phyloP scores from a whole-genome alignment of 371 early-diverging fungal species.

The Rhizopus sp. region DNA sequence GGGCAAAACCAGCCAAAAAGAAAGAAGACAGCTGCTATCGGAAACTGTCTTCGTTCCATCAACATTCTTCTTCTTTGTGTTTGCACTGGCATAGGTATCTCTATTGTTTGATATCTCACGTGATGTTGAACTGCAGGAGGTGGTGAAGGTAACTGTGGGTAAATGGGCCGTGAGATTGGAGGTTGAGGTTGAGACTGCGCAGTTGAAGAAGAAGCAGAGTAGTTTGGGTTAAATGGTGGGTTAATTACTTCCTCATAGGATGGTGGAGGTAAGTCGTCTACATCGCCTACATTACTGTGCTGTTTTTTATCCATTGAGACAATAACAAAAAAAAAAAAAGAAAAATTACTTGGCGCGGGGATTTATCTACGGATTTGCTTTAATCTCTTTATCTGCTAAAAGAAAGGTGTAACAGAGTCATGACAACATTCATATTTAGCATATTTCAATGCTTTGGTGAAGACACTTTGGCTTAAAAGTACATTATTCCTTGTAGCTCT shows the following conservation, averaged over 20 bases:
- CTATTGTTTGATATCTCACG: conserved; percentile 19
- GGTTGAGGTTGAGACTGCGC: conserved; percentile 1
- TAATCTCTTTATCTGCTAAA: conserved; percentile 4
- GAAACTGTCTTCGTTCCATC: conserved; percentile 15
- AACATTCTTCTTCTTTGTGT: background rate
- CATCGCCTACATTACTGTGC: conserved; percentile 10
- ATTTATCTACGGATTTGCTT: too few relatives aligned
- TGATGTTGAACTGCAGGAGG: background rate
- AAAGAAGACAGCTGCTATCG: conserved; percentile 25
- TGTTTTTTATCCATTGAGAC: conserved; percentile 8
- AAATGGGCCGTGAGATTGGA: background rate
- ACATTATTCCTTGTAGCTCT: too few relatives aligned
- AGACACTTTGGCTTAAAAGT: too few relatives aligned
- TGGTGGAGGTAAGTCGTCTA: conserved; percentile 11
- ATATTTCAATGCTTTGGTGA: too few relatives aligned
- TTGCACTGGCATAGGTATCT: conserved; percentile 13
- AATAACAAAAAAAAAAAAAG: conserved; percentile 1
- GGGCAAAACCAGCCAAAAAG: conserved; percentile 34
- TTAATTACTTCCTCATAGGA: conserved; percentile 18
- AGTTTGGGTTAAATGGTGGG: background rate
- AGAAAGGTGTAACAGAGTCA: background rate
- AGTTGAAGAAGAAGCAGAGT: background rate
- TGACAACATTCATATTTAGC: background rate
- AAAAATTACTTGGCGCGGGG: background rate
- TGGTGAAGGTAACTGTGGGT: conserved; percentile 5